phyloP scores from a whole-genome alignment of 371 early-diverging fungal genomes.

The Rhizomucor pusillus region DNA sequence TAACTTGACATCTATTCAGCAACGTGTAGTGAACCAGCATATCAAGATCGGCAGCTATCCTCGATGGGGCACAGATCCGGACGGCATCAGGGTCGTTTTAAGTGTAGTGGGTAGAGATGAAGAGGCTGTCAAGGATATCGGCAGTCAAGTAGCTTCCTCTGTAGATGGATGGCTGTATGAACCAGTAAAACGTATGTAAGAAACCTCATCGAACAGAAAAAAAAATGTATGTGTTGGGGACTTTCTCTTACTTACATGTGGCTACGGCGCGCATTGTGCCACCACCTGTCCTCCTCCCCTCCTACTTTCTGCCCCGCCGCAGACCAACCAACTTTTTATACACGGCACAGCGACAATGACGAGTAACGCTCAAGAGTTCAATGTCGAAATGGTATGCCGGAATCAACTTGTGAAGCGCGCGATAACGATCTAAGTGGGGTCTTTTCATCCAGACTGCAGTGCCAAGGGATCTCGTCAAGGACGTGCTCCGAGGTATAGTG shows the following conservation, averaged over 20 bases:
- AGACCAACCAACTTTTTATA: no score
- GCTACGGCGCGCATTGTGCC: no score
- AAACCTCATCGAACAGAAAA: no score
- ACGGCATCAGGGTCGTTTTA: constrained; percentile 42
- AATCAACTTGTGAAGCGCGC: no score
- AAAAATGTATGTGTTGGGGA: no score
- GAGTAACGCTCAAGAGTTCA: constrained; percentile 31
- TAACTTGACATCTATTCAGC: constrained; percentile 48
- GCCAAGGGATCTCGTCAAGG: constrained; percentile 55
- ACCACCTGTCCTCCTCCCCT: no score
- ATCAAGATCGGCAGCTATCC: constrained; percentile 74
- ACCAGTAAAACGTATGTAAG: neutral
- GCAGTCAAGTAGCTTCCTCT: constrained; percentile 2
- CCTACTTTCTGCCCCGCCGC: no score
- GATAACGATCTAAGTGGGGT: neutral
- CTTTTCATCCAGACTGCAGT: constrained; percentile 45
- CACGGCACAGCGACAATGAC: constrained; percentile 13
- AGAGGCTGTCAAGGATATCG: constrained; percentile 9
- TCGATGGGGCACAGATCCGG: constrained; percentile 42
- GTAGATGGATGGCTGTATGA: constrained; percentile 16
- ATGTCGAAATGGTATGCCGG: constrained; percentile 42
- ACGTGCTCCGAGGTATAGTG: constrained; percentile 60
- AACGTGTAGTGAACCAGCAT: constrained; percentile 23
- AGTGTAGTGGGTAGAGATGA: constrained; percentile 52
- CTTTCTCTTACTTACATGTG: no score